Conservation (phyloP, 1,284 basidiomycete genomes). For the Trichosporon asahii region DNA sequence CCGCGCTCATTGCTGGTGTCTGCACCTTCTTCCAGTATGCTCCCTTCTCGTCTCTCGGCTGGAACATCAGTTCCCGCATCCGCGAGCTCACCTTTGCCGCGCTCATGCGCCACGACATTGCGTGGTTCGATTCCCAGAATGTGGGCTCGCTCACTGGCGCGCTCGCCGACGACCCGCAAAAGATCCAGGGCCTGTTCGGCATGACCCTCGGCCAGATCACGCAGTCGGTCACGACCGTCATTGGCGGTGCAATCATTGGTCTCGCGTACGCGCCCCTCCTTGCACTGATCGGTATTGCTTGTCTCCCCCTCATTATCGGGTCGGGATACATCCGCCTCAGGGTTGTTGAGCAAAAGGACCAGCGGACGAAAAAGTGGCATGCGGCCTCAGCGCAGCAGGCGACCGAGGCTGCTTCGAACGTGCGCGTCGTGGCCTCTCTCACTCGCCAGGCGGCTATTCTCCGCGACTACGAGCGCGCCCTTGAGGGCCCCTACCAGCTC, state of each 20-base stretch:
- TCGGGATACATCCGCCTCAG: constrained; percentile 78
- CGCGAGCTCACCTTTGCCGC: constrained; percentile 68
- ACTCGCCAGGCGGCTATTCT: constrained; percentile 77
- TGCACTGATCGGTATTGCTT: constrained; percentile 58
- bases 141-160: constrained; percentile 77
- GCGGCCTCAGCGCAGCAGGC: constrained; percentile 80
- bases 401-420: constrained; percentile 79
- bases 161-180: constrained; percentile 85
- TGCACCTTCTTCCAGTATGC: constrained; percentile 65
- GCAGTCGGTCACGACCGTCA: constrained; percentile 70
- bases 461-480: constrained; percentile 65
- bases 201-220: constrained; percentile 83
- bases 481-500: constrained; percentile 66
- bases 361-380: constrained; percentile 79
- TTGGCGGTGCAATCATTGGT: constrained; percentile 74
- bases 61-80: constrained; percentile 64
- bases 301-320: constrained; percentile 77
- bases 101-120: constrained; percentile 78
- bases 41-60: constrained; percentile 65
- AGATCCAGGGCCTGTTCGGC: constrained; percentile 84
- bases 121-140: constrained; percentile 81
- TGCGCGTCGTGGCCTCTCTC: constrained; percentile 86
- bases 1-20: constrained; percentile 66
- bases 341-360: constrained; percentile 71
- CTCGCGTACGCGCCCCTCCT: constrained; percentile 60